These are phyloP conservation scores for Zygotorulaspora mrakii DNA, from an alignment of 1,139 yeast species.

Conservation along the genomic window DNA sequence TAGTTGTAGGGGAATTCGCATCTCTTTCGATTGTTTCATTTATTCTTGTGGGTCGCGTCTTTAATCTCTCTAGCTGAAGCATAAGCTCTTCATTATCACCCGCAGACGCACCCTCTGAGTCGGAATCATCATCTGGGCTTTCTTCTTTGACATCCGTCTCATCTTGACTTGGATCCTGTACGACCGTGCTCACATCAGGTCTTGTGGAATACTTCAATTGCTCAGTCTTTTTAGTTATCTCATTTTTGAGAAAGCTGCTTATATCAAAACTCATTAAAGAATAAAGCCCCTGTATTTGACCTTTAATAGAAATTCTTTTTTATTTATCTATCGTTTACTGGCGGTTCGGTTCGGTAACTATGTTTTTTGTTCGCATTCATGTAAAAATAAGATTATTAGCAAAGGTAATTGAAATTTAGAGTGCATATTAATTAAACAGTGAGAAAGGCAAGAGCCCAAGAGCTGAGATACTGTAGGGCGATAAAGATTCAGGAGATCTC, in stretches of 20 bases:
- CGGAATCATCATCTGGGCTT: slow-evolving; percentile 11
- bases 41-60: slow-evolving; percentile 32
- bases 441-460: no score
- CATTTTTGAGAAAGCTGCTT: slow-evolving; percentile 34
- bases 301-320: no score
- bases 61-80: slow-evolving; percentile 24
- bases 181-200: slow-evolving; percentile 9
- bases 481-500: no score
- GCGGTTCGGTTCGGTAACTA: background rate
- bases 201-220: slow-evolving; percentile 10
- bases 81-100: slow-evolving; percentile 7
- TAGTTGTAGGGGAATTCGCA: slow-evolving; percentile 34
- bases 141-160: slow-evolving; percentile 24
- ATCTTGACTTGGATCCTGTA: slow-evolving; percentile 16
- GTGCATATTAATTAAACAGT: no score
- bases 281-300: no score
- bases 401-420: no score
- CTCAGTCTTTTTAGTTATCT: slow-evolving; percentile 40
- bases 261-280: slow-evolving; percentile 38
- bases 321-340: background rate
- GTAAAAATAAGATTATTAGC: no score
- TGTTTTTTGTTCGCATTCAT: no score
- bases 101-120: slow-evolving; percentile 14
- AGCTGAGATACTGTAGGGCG: no score
- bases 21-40: slow-evolving; percentile 11